Conservation (phyloP, 768 basidiomycete genomes). For the Panaeolus cyanescens region DNA sequence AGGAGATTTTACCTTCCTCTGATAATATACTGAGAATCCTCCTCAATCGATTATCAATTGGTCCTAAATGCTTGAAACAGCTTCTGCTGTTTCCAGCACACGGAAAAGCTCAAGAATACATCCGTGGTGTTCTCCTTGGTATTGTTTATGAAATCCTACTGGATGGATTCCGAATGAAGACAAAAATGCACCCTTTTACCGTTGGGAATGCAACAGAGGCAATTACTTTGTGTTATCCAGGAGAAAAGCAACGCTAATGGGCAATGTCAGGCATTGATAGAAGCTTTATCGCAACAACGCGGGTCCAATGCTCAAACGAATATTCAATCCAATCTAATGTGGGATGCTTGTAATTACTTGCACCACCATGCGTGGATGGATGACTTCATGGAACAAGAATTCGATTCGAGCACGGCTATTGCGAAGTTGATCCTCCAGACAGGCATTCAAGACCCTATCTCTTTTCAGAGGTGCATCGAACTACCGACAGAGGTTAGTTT, state of each 20-base stretch:
- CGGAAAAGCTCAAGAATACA: conserved; percentile 33
- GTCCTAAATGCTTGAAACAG: conserved; percentile 39
- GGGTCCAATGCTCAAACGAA: conserved; percentile 19
- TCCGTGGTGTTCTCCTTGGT: conserved; percentile 25
- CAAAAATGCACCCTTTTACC: conserved; percentile 48
- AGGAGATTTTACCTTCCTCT: conserved; percentile 63
- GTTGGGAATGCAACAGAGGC: conserved; percentile 59
- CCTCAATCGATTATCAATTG: conserved; percentile 52
- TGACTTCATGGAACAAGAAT: conserved; percentile 49
- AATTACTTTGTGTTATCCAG: conserved; percentile 8
- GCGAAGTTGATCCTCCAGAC: conserved; percentile 56
- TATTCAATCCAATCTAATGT: conserved; percentile 41
- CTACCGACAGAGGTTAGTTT: conserved; percentile 13
- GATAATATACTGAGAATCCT: conserved; percentile 62
- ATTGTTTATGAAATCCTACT: conserved; percentile 52
- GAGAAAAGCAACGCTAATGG: background rate
- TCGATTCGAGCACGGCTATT: conserved; percentile 50
- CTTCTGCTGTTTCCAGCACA: conserved; percentile 52
- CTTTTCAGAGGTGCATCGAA: conserved; percentile 41
- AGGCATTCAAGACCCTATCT: conserved; percentile 41
- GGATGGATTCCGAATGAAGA: conserved; percentile 56
- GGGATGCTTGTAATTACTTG: conserved; percentile 55
- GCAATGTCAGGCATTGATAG: conserved; percentile 8
- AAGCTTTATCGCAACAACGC: background rate
- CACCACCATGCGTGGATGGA: conserved; percentile 50